Conservation (phyloP, 768 basidiomycete genomes). For the Porpolomopsis calyptriformis region DNA sequence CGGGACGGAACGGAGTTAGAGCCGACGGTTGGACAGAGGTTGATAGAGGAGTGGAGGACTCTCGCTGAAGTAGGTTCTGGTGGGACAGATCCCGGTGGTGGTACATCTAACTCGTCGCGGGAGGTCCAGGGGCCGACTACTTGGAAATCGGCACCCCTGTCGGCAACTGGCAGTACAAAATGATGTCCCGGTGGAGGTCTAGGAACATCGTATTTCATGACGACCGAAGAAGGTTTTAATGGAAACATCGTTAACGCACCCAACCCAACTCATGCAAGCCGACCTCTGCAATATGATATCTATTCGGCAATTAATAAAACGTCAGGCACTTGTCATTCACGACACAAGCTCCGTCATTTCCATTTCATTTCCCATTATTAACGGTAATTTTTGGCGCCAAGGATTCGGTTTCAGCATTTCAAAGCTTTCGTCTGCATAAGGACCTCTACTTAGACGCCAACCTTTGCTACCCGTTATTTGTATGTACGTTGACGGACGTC, state of each 20-base stretch:
- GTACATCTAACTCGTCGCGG: constrained; percentile 8
- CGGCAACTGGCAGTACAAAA: neutral
- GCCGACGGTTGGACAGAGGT: constrained; percentile 53
- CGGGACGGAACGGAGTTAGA: constrained; percentile 91
- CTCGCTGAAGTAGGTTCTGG: constrained; percentile 14
- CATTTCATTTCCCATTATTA: constrained; percentile 10
- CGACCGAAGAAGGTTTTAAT: constrained; percentile 12
- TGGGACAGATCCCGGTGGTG: constrained; percentile 1
- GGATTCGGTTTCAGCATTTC: no score
- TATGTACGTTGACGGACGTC: no score
- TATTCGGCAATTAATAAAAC: constrained; percentile 19
- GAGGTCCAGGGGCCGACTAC: constrained; percentile 3
- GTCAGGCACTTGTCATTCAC: constrained; percentile 41
- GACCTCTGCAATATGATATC: constrained; percentile 10
- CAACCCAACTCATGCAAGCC: constrained; percentile 14
- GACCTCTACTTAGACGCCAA: no score
- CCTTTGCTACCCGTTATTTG: no score
- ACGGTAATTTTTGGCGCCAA: no score
- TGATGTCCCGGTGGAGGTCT: constrained; percentile 16
- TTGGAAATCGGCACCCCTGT: neutral
- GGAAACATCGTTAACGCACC: no score
- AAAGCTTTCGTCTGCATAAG: no score
- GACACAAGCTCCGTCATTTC: constrained; percentile 36
- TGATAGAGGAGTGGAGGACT: constrained; percentile 61
- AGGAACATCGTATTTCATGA: constrained; percentile 16